A percentile compares a stretch with the other conserved stretches of the same genome.
phyloP scores from a whole-genome alignment of 345 rosid species.

The Sonneratia alba region DNA sequence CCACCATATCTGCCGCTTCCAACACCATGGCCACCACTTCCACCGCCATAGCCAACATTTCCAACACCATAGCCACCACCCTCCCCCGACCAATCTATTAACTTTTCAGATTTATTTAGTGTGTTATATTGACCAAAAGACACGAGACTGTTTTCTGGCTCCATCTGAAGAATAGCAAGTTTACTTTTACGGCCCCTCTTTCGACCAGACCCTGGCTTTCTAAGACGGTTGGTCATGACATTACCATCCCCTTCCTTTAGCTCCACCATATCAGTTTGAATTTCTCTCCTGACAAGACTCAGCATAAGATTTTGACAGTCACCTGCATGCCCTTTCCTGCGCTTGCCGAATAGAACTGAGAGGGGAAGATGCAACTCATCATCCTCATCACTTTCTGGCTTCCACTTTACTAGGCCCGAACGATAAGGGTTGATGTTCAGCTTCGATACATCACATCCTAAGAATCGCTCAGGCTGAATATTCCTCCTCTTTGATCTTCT shows the following conservation, averaged over 20 bases:
- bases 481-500: conserved; percentile 70
- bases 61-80: too few species aligned
- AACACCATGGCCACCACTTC: conserved; percentile 6
- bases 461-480: conserved; percentile 55
- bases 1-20: neutral
- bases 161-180: too few species aligned
- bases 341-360: conserved; percentile 25
- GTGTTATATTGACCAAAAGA: too few species aligned
- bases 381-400: conserved; percentile 24
- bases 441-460: conserved; percentile 27
- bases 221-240: too few species aligned
- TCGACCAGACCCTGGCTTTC: too few species aligned
- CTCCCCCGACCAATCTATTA: conserved; percentile 7
- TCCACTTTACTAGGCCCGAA: conserved; percentile 34
- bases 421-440: conserved; percentile 38
- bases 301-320: too few species aligned
- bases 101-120: neutral
- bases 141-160: too few species aligned
- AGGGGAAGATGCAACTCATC: conserved; percentile 53
- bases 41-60: too few species aligned
- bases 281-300: too few species aligned
- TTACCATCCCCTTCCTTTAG: too few species aligned
- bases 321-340: conserved; percentile 3
- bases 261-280: too few species aligned
- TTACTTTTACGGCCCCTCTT: too few species aligned